A percentile compares a stretch with the other conserved stretches of the same genome.
phyloP scores from a whole-genome alignment of 169 alveolate species.

The Toxoplasma gondii region DNA sequence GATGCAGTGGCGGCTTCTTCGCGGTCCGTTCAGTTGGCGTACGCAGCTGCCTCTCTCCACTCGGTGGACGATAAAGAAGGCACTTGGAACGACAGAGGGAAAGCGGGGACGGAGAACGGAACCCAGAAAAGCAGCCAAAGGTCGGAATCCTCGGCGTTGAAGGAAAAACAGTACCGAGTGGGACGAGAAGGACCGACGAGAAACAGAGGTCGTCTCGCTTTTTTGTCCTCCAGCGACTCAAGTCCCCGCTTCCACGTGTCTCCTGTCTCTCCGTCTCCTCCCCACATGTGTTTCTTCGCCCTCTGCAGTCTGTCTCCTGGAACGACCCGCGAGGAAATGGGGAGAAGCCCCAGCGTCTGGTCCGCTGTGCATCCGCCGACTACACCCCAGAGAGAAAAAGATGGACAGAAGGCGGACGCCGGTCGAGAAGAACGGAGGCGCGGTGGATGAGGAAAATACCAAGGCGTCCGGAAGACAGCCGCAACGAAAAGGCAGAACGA shows the following conservation, averaged over 20 bases:
- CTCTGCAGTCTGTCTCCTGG: too few species aligned
- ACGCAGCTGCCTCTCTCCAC: not conserved
- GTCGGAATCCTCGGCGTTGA: too few species aligned
- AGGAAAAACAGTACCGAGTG: not conserved
- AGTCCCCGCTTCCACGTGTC: too few species aligned
- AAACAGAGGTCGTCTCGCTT: not conserved
- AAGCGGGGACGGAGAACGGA: not conserved
- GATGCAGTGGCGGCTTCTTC: too few species aligned
- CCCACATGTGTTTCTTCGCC: too few species aligned
- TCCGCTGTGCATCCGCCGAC: too few species aligned
- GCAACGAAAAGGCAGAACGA: not conserved
- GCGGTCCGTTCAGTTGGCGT: too few species aligned
- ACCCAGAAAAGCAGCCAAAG: too few species aligned
- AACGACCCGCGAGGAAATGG: not conserved
- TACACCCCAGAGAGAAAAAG: not conserved
- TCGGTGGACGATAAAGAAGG: not conserved
- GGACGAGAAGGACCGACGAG: not conserved
- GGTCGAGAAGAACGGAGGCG: not conserved
- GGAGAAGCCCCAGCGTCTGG: not conserved
- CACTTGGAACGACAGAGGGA: not conserved
- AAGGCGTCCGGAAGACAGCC: not conserved
- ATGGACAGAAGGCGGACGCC: not conserved
- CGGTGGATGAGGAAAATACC: not conserved
- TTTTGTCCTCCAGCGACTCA: too few species aligned
- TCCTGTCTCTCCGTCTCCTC: too few species aligned